These are phyloP conservation scores for Candida loeiensis DNA, from an alignment of 805 yeast species.

Conservation along the genomic window DNA sequence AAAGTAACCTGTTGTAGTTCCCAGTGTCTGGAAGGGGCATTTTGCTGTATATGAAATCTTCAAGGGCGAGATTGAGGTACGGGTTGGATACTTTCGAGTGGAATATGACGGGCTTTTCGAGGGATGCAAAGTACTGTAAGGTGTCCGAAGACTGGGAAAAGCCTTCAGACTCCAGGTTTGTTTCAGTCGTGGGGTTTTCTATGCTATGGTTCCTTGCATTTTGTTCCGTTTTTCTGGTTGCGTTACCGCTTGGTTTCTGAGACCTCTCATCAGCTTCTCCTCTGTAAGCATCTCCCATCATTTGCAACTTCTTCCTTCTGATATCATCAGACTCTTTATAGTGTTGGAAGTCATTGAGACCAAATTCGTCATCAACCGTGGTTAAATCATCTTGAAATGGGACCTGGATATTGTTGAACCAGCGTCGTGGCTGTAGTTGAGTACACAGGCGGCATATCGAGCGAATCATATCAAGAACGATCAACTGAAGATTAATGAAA, in stretches of 20 bases:
- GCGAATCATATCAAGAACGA: no score
- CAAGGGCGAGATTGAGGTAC: constrained; percentile 72
- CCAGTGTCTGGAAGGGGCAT: constrained; percentile 44
- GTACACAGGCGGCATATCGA: no score
- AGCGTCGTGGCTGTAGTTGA: not conserved
- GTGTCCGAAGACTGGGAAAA: constrained; percentile 17
- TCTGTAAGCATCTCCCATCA: not conserved
- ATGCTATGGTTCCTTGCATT: no score
- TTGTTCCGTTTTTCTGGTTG: no score
- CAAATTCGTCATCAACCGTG: constrained; percentile 32
- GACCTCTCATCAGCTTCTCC: constrained; percentile 14
- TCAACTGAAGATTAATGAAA: no score
- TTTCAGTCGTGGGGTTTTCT: no score
- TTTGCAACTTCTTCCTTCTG: not conserved
- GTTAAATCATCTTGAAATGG: constrained; percentile 41
- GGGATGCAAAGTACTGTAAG: constrained; percentile 1
- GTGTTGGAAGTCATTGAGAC: constrained; percentile 36
- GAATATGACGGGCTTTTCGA: constrained; percentile 48
- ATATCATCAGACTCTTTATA: constrained; percentile 32
- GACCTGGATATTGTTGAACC: constrained; percentile 17
- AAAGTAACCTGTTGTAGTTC: constrained; percentile 52
- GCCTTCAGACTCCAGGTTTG: no score
- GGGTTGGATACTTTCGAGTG: constrained; percentile 64
- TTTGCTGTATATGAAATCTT: constrained; percentile 66
- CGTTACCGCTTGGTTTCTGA: no score